Evolutionary conservation across 106 monocot species (phyloP), one percentile per base, ranked within the genome.

Genomic region (Xerophyta viscosa): DNA sequence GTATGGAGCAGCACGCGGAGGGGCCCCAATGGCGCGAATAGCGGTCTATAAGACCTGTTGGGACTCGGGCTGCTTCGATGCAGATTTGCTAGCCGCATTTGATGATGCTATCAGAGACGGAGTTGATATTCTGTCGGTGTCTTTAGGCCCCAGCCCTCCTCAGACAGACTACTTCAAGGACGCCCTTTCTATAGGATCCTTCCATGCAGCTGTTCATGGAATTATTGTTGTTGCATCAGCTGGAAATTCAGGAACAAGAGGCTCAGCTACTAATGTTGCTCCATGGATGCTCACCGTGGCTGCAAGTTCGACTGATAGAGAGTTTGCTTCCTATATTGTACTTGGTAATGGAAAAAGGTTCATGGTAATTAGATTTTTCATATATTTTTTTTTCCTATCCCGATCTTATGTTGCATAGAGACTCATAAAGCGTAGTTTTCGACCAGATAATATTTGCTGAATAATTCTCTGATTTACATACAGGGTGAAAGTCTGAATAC

Each of bases 261-360:
- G 84, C 11, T 84, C 88, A 8, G 84, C 63, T 3, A 82, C 94
- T 41, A 96, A 96, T 78, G 69, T 88, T n/a, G 88, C 88, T 2
- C 88, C 94, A 21, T 96, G 94, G 88, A 69, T 96, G 60, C 75
- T 96, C 45, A 96, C 94, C 0, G 94, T 96, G 0, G 84, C 78
- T 39, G 88, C 94, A 0, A 79, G 81, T n/a, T 72, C 94, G 0
- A 96, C 81, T 0, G 94, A 96, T 39, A 69, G 94, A 62, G 78
- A 88, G 10, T 96, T 96, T 44, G 33, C 65, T 37, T 81, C 94
- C 0, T n/a, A 50, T 19, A 70, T 96, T 31, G 26, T 78, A 27
- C 84, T 96, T 59, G 84, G 78, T 23, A 78, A 79, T 58, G 70
- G 76, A 19, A 67, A 57, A 29, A 77, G 58, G 0, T 60, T 93